Conservation (phyloP, 495 filamentous ascomycete species). For the Aspergillus sclerotiicarbonarius region DNA sequence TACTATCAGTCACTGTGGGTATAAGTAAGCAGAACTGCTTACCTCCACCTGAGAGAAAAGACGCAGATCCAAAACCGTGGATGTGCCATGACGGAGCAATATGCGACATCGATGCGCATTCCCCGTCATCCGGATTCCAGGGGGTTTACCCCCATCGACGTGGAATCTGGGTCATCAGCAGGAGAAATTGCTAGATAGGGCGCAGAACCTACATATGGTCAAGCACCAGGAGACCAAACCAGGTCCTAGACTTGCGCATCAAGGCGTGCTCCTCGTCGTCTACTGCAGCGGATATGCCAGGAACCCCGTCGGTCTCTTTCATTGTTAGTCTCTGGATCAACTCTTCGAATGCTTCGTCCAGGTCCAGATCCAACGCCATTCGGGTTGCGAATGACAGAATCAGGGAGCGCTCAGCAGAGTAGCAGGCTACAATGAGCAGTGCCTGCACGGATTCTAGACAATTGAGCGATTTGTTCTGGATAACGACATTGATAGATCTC, state of each 20-base stretch:
- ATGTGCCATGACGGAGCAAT: slow-evolving; percentile 40
- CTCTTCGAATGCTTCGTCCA: slow-evolving; percentile 43
- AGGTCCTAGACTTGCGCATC: slow-evolving; percentile 42
- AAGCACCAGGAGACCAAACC: slow-evolving; percentile 46
- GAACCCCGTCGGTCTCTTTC: slow-evolving; percentile 23
- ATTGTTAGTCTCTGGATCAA: slow-evolving; percentile 32
- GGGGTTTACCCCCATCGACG: slow-evolving; percentile 49
- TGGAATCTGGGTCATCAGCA: slow-evolving; percentile 39
- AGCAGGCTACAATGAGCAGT: slow-evolving; percentile 46
- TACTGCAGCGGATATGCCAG: slow-evolving; percentile 8
- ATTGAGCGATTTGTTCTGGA: slow-evolving; percentile 36
- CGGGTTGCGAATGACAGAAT: slow-evolving; percentile 46
- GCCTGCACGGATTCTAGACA: slow-evolving; percentile 50
- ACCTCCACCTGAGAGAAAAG: slow-evolving; percentile 54
- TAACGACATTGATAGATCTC: slow-evolving; percentile 43
- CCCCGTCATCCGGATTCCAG: slow-evolving; percentile 39
- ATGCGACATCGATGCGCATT: slow-evolving; percentile 43
- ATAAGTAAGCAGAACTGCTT: background rate
- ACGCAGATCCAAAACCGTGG: slow-evolving; percentile 47
- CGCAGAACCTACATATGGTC: slow-evolving; percentile 42
- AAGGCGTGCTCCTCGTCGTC: slow-evolving; percentile 28
- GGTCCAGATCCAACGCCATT: slow-evolving; percentile 44
- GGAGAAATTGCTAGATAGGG: background rate
- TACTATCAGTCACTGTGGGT: slow-evolving; percentile 8
- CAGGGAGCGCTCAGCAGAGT: slow-evolving; percentile 47